Conservation (phyloP, 345 rosid species). For the Arabis hirsuta region DNA sequence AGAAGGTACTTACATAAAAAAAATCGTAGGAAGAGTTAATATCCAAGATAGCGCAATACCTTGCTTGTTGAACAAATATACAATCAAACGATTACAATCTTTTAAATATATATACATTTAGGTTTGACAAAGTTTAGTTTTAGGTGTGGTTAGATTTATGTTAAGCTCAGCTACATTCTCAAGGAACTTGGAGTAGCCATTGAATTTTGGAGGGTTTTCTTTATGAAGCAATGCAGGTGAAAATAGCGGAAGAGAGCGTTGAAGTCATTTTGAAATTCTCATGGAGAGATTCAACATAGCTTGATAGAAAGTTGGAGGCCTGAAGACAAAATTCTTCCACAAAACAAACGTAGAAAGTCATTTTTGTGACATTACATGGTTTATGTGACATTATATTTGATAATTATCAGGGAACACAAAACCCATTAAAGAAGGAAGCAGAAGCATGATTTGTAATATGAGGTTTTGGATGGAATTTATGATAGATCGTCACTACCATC, state of each 20-base stretch:
- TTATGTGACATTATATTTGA: conserved; percentile 6
- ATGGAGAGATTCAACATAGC: conserved; percentile 25
- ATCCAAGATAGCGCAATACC: neutral
- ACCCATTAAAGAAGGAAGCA: conserved; percentile 4
- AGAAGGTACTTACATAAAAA: conserved; percentile 59
- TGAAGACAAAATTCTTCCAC: conserved; percentile 6
- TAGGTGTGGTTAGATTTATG: conserved; percentile 4
- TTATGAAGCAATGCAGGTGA: conserved; percentile 45
- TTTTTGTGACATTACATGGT: conserved; percentile 12
- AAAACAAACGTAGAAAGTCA: conserved; percentile 20
- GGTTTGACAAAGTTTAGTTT: neutral
- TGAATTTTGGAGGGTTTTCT: conserved; percentile 25
- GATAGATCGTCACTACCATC: conserved; percentile 14
- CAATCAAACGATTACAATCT: neutral
- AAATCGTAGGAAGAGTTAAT: conserved; percentile 7
- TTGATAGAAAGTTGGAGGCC: conserved; percentile 22
- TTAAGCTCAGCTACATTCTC: conserved; percentile 2
- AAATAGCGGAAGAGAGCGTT: conserved; percentile 43
- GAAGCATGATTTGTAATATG: conserved; percentile 25
- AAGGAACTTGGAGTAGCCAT: neutral
- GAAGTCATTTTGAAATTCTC: conserved; percentile 25
- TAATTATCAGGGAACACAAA: conserved; percentile 15
- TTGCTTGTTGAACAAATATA: neutral
- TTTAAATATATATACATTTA: neutral
- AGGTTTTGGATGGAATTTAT: conserved; percentile 18